Evolutionary conservation across 2,329 filamentous ascomycete genomes (phyloP), one percentile per base, ranked within the genome.

Genomic region (Dryadomyces quercus-mongolicae): DNA sequence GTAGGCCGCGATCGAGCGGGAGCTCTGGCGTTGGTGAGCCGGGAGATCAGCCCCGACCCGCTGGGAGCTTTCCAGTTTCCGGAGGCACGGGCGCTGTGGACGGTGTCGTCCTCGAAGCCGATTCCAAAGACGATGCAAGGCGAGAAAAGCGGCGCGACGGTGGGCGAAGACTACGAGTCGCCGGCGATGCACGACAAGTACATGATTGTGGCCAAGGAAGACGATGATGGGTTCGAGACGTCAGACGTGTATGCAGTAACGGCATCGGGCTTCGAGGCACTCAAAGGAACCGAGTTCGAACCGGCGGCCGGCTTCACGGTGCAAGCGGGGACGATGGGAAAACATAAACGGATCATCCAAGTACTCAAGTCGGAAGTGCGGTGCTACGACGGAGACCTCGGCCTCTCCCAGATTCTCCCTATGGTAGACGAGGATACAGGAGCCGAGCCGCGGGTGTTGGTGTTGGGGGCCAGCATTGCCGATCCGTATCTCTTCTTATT

Each of bases 351-450:
- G 56, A 84, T 97, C 38, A 84, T 97, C 16, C 93, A 97, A 64
- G 85, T 95, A 2, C 75, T 95, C 53, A 86, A 85, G 59, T 88
- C 84, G 1, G 92, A 97, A 64, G 82, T 97, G 22, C 80, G 92
- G 56, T 92, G 86, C 57, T 98, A 96, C 62, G 91, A 97, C 66
- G 85, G 85, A 68, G 88, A 95, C 67, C 79, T 98, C 56, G 88
- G 86, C 12, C 77, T 98, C 53, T 84, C 85, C 48, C 92, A 97
- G 64, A 97, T 98, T 54, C 78, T 96, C 51, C 89, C 91, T 1
- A 89, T 97, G 78, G 80, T 88, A 58, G 93, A 97, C 62, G 93
- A 95, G 62, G 88, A 93, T 59, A 91, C 85, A 0, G 90, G 86
- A 13, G 84, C 80, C 20, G 88, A 95, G 62, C 84, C 88, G 5